These are phyloP conservation scores for Zizania latifolia DNA, from an alignment of 176 grass and related monocot species.

Conservation along the genomic window DNA sequence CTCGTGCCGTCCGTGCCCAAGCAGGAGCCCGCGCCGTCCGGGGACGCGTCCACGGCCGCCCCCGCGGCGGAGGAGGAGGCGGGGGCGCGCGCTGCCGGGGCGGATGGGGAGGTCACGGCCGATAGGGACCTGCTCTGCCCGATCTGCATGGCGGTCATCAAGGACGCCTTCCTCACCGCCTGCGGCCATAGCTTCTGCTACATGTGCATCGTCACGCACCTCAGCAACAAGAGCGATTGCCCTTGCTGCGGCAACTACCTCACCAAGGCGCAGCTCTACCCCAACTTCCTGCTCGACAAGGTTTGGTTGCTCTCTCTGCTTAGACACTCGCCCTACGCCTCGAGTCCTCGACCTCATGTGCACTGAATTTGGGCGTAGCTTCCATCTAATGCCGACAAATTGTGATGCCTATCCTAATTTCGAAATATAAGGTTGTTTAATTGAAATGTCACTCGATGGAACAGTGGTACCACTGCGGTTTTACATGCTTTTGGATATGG, in stretches of 20 bases:
- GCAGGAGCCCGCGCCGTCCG: constrained; percentile 42
- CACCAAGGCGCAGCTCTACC: constrained; percentile 92
- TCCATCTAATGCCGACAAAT: background rate
- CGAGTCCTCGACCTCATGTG: background rate
- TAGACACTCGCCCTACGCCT: background rate
- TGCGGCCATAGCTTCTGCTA: constrained; percentile 99
- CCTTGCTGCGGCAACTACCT: constrained; percentile 84
- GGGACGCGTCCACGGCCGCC: constrained; percentile 36
- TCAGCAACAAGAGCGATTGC: constrained; percentile 85
- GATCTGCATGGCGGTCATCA: constrained; percentile 98
- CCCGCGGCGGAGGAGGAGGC: constrained; percentile 22
- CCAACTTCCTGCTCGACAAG: constrained; percentile 97
- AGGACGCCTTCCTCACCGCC: constrained; percentile 92
- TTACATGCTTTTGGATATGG: background rate
- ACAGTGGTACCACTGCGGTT: background rate
- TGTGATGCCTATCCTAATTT: background rate
- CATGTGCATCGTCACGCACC: constrained; percentile 97
- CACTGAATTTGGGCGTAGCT: background rate
- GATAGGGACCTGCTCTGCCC: constrained; percentile 94
- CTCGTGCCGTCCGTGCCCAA: constrained; percentile 84
- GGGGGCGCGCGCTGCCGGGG: constrained; percentile 8
- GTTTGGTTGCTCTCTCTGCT: constrained; percentile 15
- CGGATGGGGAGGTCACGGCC: background rate
- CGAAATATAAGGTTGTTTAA: background rate
- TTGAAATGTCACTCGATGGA: background rate